phyloP scores from a whole-genome alignment of 148 eudicot genomes.

The Persicaria tinctoria region DNA sequence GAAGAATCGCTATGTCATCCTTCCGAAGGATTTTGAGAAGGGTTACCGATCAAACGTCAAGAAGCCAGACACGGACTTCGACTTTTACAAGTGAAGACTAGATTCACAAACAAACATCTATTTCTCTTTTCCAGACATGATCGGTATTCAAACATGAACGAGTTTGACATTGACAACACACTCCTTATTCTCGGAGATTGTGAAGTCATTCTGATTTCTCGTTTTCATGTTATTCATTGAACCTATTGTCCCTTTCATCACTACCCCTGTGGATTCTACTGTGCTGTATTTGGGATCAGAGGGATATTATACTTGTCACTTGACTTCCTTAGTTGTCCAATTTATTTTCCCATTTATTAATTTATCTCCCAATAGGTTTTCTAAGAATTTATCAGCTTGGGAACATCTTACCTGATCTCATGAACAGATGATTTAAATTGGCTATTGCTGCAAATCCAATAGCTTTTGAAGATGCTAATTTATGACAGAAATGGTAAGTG shows the following conservation, averaged over 20 bases:
- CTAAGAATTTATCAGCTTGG: background rate
- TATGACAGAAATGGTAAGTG: background rate
- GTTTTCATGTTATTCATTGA: background rate
- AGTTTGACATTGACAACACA: background rate
- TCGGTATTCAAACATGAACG: background rate
- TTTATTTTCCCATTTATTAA: too few relatives aligned
- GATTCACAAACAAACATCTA: background rate
- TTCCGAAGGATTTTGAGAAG: slow-evolving; percentile 88
- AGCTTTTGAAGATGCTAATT: background rate
- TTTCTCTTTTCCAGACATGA: background rate
- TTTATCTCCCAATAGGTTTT: too few relatives aligned
- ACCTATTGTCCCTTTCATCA: background rate
- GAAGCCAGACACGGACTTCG: slow-evolving; percentile 94
- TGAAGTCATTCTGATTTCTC: background rate
- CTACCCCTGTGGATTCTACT: background rate
- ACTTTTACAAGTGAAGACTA: slow-evolving; percentile 61
- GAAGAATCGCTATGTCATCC: slow-evolving; percentile 57
- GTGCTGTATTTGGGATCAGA: background rate
- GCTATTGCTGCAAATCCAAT: background rate
- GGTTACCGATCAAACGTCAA: slow-evolving; percentile 84
- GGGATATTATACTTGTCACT: background rate
- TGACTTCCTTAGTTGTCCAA: background rate
- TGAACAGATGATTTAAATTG: background rate
- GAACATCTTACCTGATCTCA: background rate
- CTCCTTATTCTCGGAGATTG: background rate